phyloP scores from a whole-genome alignment of 2,329 filamentous ascomycete species.

The Pseudomassariella vexata region DNA sequence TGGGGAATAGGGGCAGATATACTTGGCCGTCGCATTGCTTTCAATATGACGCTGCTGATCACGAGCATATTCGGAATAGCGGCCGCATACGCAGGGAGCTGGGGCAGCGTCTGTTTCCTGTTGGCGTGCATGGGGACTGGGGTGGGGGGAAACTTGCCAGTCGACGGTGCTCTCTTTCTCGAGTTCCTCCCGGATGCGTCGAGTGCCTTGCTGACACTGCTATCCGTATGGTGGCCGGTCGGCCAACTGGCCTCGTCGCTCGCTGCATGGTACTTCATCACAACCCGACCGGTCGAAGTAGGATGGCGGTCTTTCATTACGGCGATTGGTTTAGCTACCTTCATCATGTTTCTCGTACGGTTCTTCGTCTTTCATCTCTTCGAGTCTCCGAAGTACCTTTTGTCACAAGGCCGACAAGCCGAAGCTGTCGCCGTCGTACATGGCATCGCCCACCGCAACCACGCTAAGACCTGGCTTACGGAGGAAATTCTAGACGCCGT shows the following conservation, averaged over 20 bases:
- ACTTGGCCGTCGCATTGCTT: conserved; percentile 71
- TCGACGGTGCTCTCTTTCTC: conserved; percentile 76
- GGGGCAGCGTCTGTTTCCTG: conserved; percentile 57
- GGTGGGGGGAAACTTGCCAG: conserved; percentile 70
- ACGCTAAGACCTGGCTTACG: conserved; percentile 67
- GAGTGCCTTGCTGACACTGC: conserved; percentile 67
- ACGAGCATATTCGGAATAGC: conserved; percentile 69
- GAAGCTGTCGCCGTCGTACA: conserved; percentile 79
- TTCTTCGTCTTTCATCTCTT: conserved; percentile 78
- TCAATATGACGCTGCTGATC: conserved; percentile 74
- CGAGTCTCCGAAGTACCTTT: conserved; percentile 79
- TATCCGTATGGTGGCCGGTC: conserved; percentile 85
- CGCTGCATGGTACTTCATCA: conserved; percentile 71
- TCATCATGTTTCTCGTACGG: conserved; percentile 71
- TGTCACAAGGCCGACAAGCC: conserved; percentile 68
- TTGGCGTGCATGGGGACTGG: conserved; percentile 60
- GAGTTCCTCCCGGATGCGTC: conserved; percentile 75
- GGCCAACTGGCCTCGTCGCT: conserved; percentile 70
- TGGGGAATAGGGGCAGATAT: conserved; percentile 79
- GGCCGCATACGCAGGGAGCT: conserved; percentile 61
- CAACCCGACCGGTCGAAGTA: conserved; percentile 59
- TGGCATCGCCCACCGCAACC: conserved; percentile 69
- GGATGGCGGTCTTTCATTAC: conserved; percentile 74
- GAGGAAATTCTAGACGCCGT: conserved; percentile 60
- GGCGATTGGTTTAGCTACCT: conserved; percentile 65